Evolutionary conservation across 257 asterid species (phyloP).

Genomic region (Voacanga thouarsii): DNA sequence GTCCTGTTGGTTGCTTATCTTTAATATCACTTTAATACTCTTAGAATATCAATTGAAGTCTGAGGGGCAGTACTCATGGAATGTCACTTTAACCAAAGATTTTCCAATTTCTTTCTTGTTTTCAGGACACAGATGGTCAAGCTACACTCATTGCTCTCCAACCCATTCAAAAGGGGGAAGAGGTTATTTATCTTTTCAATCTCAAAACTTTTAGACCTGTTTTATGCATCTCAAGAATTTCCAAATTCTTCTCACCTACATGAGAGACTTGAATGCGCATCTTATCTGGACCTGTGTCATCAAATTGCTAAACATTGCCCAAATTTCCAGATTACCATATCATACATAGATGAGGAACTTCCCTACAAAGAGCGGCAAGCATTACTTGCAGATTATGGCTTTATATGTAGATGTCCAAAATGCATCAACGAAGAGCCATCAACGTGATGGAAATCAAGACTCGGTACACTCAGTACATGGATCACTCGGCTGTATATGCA

Average conservation of each 20-base stretch:
- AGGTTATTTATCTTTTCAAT: slow-evolving; percentile 39
- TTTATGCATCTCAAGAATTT: neutral
- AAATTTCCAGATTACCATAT: slow-evolving; percentile 66
- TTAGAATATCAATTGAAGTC: no score
- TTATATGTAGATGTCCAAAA: slow-evolving; percentile 66
- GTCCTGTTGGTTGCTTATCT: neutral
- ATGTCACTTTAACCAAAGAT: neutral
- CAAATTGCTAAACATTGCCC: neutral
- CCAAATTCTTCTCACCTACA: neutral
- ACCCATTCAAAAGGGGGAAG: slow-evolving; percentile 69
- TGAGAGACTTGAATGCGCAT: neutral
- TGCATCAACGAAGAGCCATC: slow-evolving; percentile 54
- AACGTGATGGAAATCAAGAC: neutral
- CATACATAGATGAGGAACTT: slow-evolving; percentile 86
- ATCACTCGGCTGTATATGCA: no score
- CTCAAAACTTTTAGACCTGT: neutral
- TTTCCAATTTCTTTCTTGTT: slow-evolving; percentile 8
- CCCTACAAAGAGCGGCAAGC: slow-evolving; percentile 69
- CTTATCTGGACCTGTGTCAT: neutral
- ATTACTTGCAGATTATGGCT: slow-evolving; percentile 79
- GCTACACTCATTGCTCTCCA: slow-evolving; percentile 64
- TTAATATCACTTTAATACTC: neutral
- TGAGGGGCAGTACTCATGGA: no score
- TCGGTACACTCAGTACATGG: neutral
- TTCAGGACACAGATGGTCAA: slow-evolving; percentile 82